Base-by-base conservation (phyloP, 805 yeast genomes). In the Saturnispora bothae region DNA sequence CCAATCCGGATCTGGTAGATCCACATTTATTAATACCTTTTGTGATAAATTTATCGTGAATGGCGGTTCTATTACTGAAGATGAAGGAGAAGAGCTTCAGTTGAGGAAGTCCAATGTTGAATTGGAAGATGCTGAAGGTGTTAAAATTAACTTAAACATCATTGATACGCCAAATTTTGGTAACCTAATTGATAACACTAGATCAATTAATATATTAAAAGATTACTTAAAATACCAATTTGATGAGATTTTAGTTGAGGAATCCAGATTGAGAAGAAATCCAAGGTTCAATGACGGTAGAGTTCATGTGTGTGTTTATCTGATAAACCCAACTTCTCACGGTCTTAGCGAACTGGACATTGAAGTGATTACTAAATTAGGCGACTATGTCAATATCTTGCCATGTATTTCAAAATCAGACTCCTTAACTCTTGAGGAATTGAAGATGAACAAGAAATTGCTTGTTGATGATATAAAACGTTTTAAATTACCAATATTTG, bases 121-220 rank as follows among this genome's bases (percentile, higher is more conserved):
- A 53, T 63, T 83, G 48, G 92, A 83, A 53, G 94, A 83, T 53
- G 79, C 78, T 46, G 92, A 83, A 56, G 92, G 94, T 40, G 84
- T 79, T 47, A 82, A 81, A 63, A 83, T 83, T 49, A 75, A 78
- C 38, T 57, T 83, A 47, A 78, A 80, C 46, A 68, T 83, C 39
- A 78, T 83, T 44, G 94, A 83, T 56, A 82, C 92, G 1, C 89
- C 94, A 8, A 85, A 86, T 36, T 82, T 83, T 59, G 94, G 88
- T 34, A 80, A 78, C 53, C 73, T 77, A 17, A 59, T 83, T 46
- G 78, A 82, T 53, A 78, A 83, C 56, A 71, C 74, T 17, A 65
- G 71, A 23, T 76, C 78, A 42, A 81, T 83, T 57, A 73, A 73
- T 45, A 61, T 78, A 37, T 68, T 83, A 43, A 79, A 78, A n/a